Evolutionary conservation across 192 early-diverging fungal genomes (phyloP).

Genomic region (Gryganskiella cystojenkinii): DNA sequence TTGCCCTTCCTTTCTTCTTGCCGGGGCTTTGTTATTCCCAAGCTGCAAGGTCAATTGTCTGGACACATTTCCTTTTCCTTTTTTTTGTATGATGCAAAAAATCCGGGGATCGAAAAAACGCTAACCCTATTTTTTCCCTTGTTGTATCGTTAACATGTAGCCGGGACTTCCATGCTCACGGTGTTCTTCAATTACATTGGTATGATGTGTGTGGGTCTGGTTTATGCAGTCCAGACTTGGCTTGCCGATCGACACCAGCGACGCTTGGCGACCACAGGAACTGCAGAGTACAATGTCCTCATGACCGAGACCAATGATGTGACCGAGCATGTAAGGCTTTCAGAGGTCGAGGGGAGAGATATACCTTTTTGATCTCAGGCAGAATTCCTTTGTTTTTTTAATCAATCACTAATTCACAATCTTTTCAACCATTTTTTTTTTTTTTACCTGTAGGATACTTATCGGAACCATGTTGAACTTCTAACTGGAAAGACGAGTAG

Average conservation of each 20-base stretch:
- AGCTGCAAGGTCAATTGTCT: no score
- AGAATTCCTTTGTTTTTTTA: no score
- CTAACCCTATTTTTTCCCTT: slow-evolving; percentile 6
- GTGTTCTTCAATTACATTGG: slow-evolving; percentile 51
- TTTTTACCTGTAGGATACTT: neutral
- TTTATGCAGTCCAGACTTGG: slow-evolving; percentile 39
- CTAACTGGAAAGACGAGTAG: neutral
- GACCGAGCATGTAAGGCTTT: slow-evolving; percentile 17
- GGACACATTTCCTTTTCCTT: no score
- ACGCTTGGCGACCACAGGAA: slow-evolving; percentile 3
- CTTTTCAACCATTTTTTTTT: no score
- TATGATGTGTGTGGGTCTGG: slow-evolving; percentile 39
- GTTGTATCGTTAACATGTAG: slow-evolving; percentile 6
- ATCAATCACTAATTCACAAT: no score
- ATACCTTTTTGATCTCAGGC: neutral
- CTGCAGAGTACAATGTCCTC: slow-evolving; percentile 33
- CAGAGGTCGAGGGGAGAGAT: neutral
- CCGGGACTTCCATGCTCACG: slow-evolving; percentile 38
- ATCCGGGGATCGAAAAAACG: no score
- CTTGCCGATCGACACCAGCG: slow-evolving; percentile 22
- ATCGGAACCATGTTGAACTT: neutral
- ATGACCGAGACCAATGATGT: slow-evolving; percentile 30
- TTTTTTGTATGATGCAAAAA: no score
- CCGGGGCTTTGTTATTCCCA: no score
- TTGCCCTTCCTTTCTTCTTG: neutral